Percentiles rank a stretch among this genome's conserved stretches.
These are phyloP conservation scores for Eucalyptus pauciflora DNA, from an alignment of 345 rosid species.

Conservation along the genomic window DNA sequence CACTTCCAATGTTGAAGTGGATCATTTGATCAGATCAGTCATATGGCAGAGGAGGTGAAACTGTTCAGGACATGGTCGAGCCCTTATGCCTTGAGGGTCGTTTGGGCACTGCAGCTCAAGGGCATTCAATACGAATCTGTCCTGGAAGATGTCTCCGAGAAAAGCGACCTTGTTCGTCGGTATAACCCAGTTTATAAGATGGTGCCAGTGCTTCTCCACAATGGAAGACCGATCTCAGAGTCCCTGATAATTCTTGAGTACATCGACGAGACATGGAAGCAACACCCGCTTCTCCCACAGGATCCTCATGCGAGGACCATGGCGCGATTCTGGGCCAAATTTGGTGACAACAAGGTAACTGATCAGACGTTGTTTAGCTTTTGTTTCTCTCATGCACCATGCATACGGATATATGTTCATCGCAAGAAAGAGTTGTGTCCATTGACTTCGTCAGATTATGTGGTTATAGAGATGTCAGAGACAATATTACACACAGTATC, in stretches of 20 bases:
- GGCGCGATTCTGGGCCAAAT: slow-evolving; percentile 1
- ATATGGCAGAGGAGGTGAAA: neutral
- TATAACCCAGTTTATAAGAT: neutral
- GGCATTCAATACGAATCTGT: neutral
- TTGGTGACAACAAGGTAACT: neutral
- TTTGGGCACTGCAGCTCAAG: neutral
- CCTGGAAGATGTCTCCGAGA: neutral
- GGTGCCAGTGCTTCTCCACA: slow-evolving; percentile 1
- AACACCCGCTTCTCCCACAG: neutral
- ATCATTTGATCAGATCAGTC: neutral
- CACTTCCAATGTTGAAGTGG: neutral
- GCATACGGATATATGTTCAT: neutral
- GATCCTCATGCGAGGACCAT: neutral
- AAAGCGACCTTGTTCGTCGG: neutral
- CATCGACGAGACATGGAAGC: neutral
- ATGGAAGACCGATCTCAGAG: neutral
- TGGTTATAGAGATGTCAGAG: neutral
- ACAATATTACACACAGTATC: neutral
- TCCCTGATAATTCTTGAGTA: neutral
- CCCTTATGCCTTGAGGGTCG: neutral
- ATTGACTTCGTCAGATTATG: neutral
- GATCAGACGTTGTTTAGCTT: neutral
- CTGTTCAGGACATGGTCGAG: slow-evolving; percentile 4
- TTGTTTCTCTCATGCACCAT: neutral
- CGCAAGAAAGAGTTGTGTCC: neutral